These are phyloP conservation scores for Hypoxylon sp. DNA, from an alignment of 2,329 filamentous ascomycete genomes.

Conservation along the genomic window DNA sequence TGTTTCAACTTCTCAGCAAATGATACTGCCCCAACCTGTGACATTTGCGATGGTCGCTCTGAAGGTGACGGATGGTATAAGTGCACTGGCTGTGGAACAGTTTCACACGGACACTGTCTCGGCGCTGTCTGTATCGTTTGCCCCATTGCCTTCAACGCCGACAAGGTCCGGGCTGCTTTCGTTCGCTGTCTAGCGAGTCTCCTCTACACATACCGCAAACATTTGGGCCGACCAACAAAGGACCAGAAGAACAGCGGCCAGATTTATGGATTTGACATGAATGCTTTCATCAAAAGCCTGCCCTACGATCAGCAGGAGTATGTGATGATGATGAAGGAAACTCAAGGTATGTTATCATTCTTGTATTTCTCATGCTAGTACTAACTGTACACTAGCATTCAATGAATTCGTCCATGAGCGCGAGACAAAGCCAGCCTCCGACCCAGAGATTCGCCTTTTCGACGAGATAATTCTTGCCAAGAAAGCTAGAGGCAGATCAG, in stretches of 20 bases:
- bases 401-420: slow-evolving; percentile 90
- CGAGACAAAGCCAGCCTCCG: slow-evolving; percentile 74
- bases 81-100: slow-evolving; percentile 75
- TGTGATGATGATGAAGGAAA: slow-evolving; percentile 74
- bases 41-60: slow-evolving; percentile 82
- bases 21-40: slow-evolving; percentile 75
- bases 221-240: slow-evolving; percentile 71
- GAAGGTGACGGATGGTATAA: slow-evolving; percentile 81
- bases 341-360: slow-evolving; percentile 67
- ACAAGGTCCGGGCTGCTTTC: slow-evolving; percentile 75
- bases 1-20: slow-evolving; percentile 77
- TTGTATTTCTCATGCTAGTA: background rate
- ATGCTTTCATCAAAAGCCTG: slow-evolving; percentile 74
- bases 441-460: slow-evolving; percentile 80
- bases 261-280: slow-evolving; percentile 75
- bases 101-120: slow-evolving; percentile 72
- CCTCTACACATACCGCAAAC: slow-evolving; percentile 76
- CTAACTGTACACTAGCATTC: slow-evolving; percentile 67
- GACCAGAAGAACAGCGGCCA: slow-evolving; percentile 74
- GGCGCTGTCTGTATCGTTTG: slow-evolving; percentile 76
- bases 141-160: slow-evolving; percentile 72
- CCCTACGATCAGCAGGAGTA: slow-evolving; percentile 78
- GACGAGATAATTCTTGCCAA: slow-evolving; percentile 89
- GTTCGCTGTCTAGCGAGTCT: slow-evolving; percentile 76
- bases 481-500: slow-evolving; percentile 75